Evolutionary conservation across 2,329 filamentous ascomycete genomes (phyloP).

Genomic region (Monosporascus sp.): DNA sequence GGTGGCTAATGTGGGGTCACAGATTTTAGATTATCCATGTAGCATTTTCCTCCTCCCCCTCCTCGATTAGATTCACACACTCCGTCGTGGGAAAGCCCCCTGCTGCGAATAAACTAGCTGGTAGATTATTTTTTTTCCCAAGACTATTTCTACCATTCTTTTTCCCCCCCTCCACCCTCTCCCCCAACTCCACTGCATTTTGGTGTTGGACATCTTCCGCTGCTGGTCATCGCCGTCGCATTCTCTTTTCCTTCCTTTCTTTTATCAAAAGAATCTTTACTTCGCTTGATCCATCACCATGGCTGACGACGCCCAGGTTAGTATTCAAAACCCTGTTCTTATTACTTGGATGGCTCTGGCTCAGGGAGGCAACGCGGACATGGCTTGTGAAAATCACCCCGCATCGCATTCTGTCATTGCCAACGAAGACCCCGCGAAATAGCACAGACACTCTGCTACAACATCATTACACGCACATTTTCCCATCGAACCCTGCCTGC

Average conservation of each 20-base stretch:
- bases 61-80: not conserved
- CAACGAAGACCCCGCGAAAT: constrained; percentile 14
- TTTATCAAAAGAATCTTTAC: constrained; percentile 12
- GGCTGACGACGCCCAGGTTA: constrained; percentile 51
- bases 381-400: constrained; percentile 17
- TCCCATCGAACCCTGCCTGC: not conserved
- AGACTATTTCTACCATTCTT: constrained; percentile 12
- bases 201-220: constrained; percentile 18
- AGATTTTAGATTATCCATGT: too few relatives aligned
- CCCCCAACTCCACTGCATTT: constrained; percentile 18
- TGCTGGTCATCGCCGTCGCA: constrained; percentile 19
- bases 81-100: not conserved
- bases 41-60: not conserved
- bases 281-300: constrained; percentile 46
- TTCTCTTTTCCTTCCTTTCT: constrained; percentile 27
- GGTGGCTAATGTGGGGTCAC: too few relatives aligned
- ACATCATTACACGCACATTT: not conserved
- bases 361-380: not conserved
- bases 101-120: not conserved
- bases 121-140: constrained; percentile 2
- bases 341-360: constrained; percentile 1
- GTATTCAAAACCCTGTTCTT: constrained; percentile 20
- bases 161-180: constrained; percentile 15
- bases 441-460: constrained; percentile 1
- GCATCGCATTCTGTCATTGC: constrained; percentile 15